phyloP scores from a whole-genome alignment of 805 yeast genomes.

The Alloascoidea africana region DNA sequence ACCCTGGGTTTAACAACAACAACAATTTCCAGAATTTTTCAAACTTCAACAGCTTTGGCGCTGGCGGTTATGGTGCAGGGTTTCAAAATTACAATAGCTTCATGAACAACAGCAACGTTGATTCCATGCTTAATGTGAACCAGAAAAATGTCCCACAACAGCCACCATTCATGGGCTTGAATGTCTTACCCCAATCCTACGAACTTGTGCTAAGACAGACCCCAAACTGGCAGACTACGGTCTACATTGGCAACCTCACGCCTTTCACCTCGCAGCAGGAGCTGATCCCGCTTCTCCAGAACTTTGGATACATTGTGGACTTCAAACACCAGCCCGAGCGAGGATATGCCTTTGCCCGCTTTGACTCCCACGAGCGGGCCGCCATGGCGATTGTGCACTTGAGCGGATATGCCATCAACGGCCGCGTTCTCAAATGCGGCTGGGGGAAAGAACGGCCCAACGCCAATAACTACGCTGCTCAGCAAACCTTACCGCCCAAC shows the following conservation, averaged over 20 bases:
- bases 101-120: background rate
- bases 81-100: background rate
- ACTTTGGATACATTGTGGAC: conserved; percentile 72
- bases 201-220: background rate
- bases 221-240: conserved; percentile 45
- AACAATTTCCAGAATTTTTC: background rate
- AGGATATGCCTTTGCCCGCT: conserved; percentile 82
- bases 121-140: background rate
- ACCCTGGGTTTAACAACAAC: background rate
- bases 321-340: conserved; percentile 67
- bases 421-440: conserved; percentile 67
- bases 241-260: conserved; percentile 75
- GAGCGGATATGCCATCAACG: conserved; percentile 46
- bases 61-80: too few relatives aligned
- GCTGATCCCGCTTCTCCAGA: conserved; percentile 56
- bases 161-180: too few relatives aligned
- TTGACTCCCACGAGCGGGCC: conserved; percentile 78
- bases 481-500: too few relatives aligned
- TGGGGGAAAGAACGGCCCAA: conserved; percentile 55
- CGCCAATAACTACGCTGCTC: too few relatives aligned
- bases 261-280: conserved; percentile 63
- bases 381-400: conserved; percentile 77
- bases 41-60: background rate
- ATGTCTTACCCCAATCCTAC: too few relatives aligned
- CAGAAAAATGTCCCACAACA: background rate